Evolutionary conservation across 768 basidiomycete genomes (phyloP).

Genomic region (Auricularia heimuer): DNA sequence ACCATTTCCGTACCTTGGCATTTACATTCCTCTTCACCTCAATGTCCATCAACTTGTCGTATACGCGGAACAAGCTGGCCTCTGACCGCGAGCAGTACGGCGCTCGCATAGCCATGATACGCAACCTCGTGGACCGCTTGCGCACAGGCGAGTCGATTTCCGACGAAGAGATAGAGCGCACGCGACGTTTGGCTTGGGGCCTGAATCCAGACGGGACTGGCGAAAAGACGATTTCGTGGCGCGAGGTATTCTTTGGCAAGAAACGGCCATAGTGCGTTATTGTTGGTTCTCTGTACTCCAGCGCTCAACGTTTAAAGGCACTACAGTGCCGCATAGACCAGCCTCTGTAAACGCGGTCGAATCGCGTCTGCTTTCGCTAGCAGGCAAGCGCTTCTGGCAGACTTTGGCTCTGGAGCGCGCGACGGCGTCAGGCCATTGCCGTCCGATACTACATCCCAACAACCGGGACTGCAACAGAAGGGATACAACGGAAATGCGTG

Average conservation of each 20-base stretch:
- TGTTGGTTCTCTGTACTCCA: too few relatives aligned
- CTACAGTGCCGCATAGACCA: too few relatives aligned
- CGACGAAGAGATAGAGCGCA: neutral
- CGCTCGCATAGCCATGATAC: neutral
- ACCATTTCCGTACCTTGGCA: neutral
- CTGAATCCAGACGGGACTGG: neutral
- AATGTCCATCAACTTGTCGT: neutral
- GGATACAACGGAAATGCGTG: neutral
- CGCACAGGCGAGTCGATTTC: neutral
- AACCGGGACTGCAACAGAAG: too few relatives aligned
- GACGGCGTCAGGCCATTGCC: too few relatives aligned
- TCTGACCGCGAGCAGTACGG: neutral
- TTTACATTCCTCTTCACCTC: neutral
- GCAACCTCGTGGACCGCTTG: neutral
- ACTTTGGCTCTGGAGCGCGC: too few relatives aligned
- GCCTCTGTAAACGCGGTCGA: too few relatives aligned
- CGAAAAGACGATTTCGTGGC: neutral
- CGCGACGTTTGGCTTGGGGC: neutral
- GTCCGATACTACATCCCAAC: too few relatives aligned
- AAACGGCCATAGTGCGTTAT: neutral
- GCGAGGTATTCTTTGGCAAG: neutral
- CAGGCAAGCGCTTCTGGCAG: too few relatives aligned
- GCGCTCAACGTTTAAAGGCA: too few relatives aligned
- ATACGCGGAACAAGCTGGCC: neutral
- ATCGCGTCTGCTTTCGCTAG: too few relatives aligned